Evolutionary conservation across 2,329 filamentous ascomycete genomes (phyloP), one percentile per base, ranked within the genome.

Genomic region (Macroventuria anomochaeta): DNA sequence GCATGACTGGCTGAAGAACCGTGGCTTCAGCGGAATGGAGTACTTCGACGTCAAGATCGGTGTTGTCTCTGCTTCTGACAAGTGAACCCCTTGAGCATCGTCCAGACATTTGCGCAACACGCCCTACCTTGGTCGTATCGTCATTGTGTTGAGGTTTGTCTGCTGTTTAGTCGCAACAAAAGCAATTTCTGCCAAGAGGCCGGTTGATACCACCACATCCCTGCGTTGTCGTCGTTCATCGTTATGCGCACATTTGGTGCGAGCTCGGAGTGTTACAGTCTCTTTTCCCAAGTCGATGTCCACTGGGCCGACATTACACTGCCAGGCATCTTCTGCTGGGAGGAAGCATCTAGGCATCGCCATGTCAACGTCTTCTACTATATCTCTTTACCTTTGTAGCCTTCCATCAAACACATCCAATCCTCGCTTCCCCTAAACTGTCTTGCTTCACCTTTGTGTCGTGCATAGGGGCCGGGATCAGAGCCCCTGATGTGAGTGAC

Each of bases 11-110:
- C 54, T 69, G 3, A 4, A 6, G 3, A 39, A 49, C 2, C 53
- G 52, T 25, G 69, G 70, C 10, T 73, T 71, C 33, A 51, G 15
- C 1, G 3, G 10, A 1, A 69, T 71, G 68, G 67, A 71, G 48
- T 38, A 65, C 47, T 72, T 69, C 26, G 52, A 67, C 1, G 43
- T 71, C 49, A 68, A 61, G 52, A 64, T 71, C 13, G 67, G 68
- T 3, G 55, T 64, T 17, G 55, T 18, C 15, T 23, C 32, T 31
- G 11, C 17, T 5, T n/a, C n/a, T n/a, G n/a, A n/a, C n/a, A n/a
- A n/a, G n/a, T n/a, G n/a, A n/a, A n/a, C n/a, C n/a, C 15, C 15
- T 15, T 25, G 23, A 25, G 23, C 23, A 25, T 25, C 5, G 23
- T 5, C 23, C 23, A 25, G n/a, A n/a, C n/a, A n/a, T n/a, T n/a